Base-by-base conservation (phyloP, 2,329 filamentous ascomycete genomes). In the Talaromyces sp. region DNA sequence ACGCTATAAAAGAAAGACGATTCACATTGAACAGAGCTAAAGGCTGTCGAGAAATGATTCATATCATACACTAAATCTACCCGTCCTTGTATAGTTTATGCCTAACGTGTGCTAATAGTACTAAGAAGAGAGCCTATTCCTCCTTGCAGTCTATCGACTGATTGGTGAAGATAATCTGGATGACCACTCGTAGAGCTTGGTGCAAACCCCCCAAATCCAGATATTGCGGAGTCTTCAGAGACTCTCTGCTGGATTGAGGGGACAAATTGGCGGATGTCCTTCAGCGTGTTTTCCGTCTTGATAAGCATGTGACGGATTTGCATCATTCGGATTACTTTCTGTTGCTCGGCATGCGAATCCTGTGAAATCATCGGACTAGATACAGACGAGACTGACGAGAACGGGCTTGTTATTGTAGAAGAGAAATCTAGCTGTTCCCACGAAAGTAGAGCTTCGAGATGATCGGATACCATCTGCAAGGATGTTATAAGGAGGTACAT, bases 231-330 rank as follows among this genome's bases (percentile, higher is more conserved):
- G 48, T 63, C 61, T 28, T 28, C n/a, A 16, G 61, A 63, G 14
- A 33, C 16, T 11, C 37, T 59, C 40, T 50, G 61, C 7, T 40
- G 55, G 11, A 37, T 50, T 9, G 25, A 37, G 14, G 25, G 14
- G 23, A 42, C 23, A 5, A 40, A 33, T 31, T 60, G 48, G 9
- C 61, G 56, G 11, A 56, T 40, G 2, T 60, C 48, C 33, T 44
- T 42, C 3, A 63, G 56, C 14, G 56, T 46, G 9, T 44, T 63
- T 8, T 63, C 35, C 2, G 56, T 52, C 56, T 54, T 63, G 44
- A 59, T 44, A 6, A 63, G 61, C 48, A 63, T 63, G 48, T 63
- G 61, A 33, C 61, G 61, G 33, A 63, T 48, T 37, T 63, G 61
- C 48, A 63, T 52, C 35, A 48, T 35, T 1, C 48, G 46, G 7